Evolutionary conservation across 2,329 filamentous ascomycete genomes (phyloP).

Genomic region (Aureobasidium sp.): DNA sequence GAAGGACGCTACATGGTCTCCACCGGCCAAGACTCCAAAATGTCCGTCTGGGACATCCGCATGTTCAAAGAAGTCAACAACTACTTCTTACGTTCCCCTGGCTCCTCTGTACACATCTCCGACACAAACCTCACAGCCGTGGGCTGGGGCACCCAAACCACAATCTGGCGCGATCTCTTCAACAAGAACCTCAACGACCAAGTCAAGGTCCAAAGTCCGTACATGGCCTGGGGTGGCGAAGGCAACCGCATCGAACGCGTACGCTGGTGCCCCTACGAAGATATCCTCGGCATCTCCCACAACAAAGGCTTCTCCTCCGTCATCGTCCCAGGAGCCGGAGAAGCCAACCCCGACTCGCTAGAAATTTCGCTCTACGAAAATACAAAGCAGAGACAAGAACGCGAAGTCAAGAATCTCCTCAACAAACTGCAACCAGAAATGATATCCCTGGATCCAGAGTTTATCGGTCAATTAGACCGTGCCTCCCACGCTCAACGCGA

Average conservation of each 20-base stretch:
- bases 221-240: constrained; percentile 88
- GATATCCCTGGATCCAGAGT: constrained; percentile 90
- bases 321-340: constrained; percentile 88
- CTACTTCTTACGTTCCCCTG: constrained; percentile 78
- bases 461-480: constrained; percentile 80
- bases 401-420: constrained; percentile 79
- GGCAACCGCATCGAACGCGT: constrained; percentile 74
- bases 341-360: constrained; percentile 90
- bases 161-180: constrained; percentile 87
- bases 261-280: constrained; percentile 90
- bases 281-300: constrained; percentile 81
- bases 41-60: constrained; percentile 93
- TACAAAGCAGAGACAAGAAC: constrained; percentile 82
- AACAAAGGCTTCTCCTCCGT: constrained; percentile 81
- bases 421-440: constrained; percentile 96
- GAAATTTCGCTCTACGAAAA: constrained; percentile 96
- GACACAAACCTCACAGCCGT: constrained; percentile 83
- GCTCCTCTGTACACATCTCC: constrained; percentile 77
- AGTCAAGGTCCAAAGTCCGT: constrained; percentile 75
- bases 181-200: constrained; percentile 60
- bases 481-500: constrained; percentile 69
- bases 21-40: constrained; percentile 79
- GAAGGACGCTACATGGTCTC: constrained; percentile 95
- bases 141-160: constrained; percentile 82
- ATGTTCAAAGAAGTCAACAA: constrained; percentile 90